Evolutionary conservation across 495 filamentous ascomycete species (phyloP), one percentile per base, ranked within the genome.

Genomic region (Aspergillus egyptiacus): DNA sequence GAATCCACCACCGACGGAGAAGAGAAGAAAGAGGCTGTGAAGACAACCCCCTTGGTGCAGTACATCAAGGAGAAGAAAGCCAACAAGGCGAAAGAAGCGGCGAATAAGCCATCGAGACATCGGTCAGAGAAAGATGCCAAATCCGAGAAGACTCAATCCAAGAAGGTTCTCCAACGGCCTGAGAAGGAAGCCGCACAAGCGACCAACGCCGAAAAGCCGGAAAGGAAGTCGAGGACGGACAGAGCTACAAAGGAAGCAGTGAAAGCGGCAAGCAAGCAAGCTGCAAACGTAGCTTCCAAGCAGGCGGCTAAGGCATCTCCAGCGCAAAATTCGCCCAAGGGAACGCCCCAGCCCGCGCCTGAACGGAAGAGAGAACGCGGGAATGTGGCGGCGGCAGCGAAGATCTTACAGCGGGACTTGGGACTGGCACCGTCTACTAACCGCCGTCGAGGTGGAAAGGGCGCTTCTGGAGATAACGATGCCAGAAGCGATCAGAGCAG

Each of bases 51-150:
- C 0, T 66, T 98, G 50, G 85, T 98, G 32, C 90, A 97, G 58
- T 94, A 81, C 57, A 74, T 98, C 33, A 83, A 83, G 57, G 89
- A 95, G 57, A 93, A 87, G 73, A 95, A 91, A 70, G 88, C 88
- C 10, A 85, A 78, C 62, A 94, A 89, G 68, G 85, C 78, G 7
- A 94, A 91, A 61, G 86, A 91, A 39, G 55, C 60, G 5, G 65
- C 75, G 3, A 62, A 74, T 28, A 76, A 84, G 59, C 69, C 64
- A 5, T 67, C 76, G 1, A 88, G 86, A 56, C 78, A 82, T 6
- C 77, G 78, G 22, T 66, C 76, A 37, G 74, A 76, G 14, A 85
- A 85, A 61, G 82, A 78, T n/a, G 51, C 63, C 7, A 81, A 79
- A 48, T 57, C 66, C 13, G 80, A 83, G 19, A 84, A 78, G 54